Base-by-base conservation (phyloP, 73 alveolate species). In the Tetrahymena thermophila region DNA sequence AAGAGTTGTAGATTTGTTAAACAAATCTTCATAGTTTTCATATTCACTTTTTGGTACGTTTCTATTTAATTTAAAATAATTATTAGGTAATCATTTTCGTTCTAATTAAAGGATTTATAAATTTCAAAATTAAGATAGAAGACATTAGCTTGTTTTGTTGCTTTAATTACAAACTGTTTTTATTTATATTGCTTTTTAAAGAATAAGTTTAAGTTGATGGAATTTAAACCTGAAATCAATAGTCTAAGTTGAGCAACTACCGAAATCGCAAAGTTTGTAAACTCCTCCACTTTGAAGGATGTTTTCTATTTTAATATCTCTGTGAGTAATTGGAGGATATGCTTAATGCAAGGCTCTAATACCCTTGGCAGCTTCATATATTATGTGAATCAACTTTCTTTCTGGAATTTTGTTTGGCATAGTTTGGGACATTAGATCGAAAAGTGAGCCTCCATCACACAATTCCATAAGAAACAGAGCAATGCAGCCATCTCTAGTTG, bases 221-320 rank as follows among this genome's bases (percentile, higher is more conserved):
- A 13, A n/a, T 21, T 35, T 38, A 94, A 43, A 35, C 56, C 93
- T 42, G 35, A 94, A 95, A 85, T 98, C 98, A 13, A 96, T 85
- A n/a, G 96, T 96, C 42, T 98, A 97, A 8, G 97, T 94, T 71
- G 99, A 96, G 44, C 99, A 97, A 21, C 99, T 96, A 34, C 99
- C 99, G 95, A 99, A 99, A 97, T 99, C 99, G 96, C 99, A 99
- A 38, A 99, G 98, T 96, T 99, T 99, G 96, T 98, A 98, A 40
- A 94, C 96, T 94, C 99, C 98, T 83, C 98, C 96, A 94, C 97
- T 94, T 56, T 96, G 96, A 28, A 98, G 96, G 28, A 99, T 97
- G 94, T 99, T 99, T 96, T 99, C 99, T 13, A 99, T 97, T 95
- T 99, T 99, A 23, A 99, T 95, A 97, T 99, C 99, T 95, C 99